Percentiles rank a stretch among this genome's conserved stretches.
phyloP scores from a whole-genome alignment of 441 rosid genomes.

The Melastoma candidum region DNA sequence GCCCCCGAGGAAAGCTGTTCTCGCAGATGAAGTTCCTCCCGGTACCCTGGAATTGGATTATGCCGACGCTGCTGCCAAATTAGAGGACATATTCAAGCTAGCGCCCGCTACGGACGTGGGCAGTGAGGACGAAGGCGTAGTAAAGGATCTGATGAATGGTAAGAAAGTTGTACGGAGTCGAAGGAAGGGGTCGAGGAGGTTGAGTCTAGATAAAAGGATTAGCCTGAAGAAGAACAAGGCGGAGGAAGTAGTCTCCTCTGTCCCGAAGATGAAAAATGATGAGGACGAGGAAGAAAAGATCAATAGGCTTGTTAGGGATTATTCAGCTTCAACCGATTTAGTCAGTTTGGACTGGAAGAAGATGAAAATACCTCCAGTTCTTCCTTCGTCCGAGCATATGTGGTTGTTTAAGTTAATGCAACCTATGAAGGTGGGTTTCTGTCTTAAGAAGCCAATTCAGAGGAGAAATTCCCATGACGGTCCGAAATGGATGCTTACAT shows the following conservation, averaged over 20 bases:
- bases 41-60: conserved; percentile 47
- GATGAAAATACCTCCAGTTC: conserved; percentile 91
- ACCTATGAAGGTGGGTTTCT: conserved; percentile 66
- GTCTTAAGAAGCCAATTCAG: background rate
- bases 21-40: conserved; percentile 25
- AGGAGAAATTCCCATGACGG: background rate
- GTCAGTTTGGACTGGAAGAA: conserved; percentile 85
- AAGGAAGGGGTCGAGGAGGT: conserved; percentile 34
- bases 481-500: conserved; percentile 14
- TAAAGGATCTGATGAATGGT: conserved; percentile 1
- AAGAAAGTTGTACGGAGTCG: conserved; percentile 5
- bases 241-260: conserved; percentile 16
- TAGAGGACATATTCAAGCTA: conserved; percentile 73
- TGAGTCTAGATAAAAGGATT: conserved; percentile 61
- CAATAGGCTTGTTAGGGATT: conserved; percentile 60
- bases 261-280: conserved; percentile 18
- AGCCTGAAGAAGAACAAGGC: conserved; percentile 34
- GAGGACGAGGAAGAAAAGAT: conserved; percentile 51
- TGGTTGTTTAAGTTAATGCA: conserved; percentile 93
- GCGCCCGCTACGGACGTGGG: conserved; percentile 36
- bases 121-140: conserved; percentile 22
- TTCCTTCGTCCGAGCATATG: conserved; percentile 58
- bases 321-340: conserved; percentile 55
- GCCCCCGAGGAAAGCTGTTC: conserved; percentile 18
- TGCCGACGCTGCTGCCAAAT: conserved; percentile 84